Evolutionary conservation across 2,329 filamentous ascomycete genomes (phyloP), one percentile per base, ranked within the genome.

Genomic region (Clarireedia paspali): DNA sequence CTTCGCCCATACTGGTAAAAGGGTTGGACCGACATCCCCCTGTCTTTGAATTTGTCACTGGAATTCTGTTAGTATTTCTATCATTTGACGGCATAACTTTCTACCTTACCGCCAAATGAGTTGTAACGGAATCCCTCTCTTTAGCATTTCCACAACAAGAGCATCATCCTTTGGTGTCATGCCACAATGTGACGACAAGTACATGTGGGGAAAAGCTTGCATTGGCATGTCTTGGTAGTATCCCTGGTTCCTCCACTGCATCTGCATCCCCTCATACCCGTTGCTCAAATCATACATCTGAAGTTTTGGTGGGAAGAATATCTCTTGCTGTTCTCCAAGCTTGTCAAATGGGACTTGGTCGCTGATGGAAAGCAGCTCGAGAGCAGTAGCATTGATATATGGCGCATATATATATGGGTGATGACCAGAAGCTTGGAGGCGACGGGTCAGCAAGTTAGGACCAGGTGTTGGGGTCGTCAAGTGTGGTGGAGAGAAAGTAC

Each of bases 371-470:
- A 55, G 23, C 24, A 49, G 55, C 36, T 47, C 20, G 12, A 24
- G 46, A 14, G 52, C 14, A 1, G 56, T 53, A 30, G 44, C 36
- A 15, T 42, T 46, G 15, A 59, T 36, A 12, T 52, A 49, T 2
- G 55, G 58, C 14, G 34, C 42, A 34, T 50, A 59, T 14, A 59
- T 55, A 27, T 55, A 52, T 1, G 57, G 53, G 46, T 50, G 45
- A 23, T 52, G 39, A 6, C 39, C 49, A 24, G 46, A 55, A 55
- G 46, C 27, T 34, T n/a, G 40, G 30, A 55, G 53, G 34, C 53
- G 49, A 23, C 53, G 53, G 5, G 27, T 20, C 20, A 55, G 17
- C 9, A 55, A n/a, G 7, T 38, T 36, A 20, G 49, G 44, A 23
- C 30, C 47, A 17, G 14, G 20, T 10, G 27, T 14, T 15, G 53